phyloP scores from a whole-genome alignment of 192 early-diverging fungal genomes.

The Backusella psychrophila region DNA sequence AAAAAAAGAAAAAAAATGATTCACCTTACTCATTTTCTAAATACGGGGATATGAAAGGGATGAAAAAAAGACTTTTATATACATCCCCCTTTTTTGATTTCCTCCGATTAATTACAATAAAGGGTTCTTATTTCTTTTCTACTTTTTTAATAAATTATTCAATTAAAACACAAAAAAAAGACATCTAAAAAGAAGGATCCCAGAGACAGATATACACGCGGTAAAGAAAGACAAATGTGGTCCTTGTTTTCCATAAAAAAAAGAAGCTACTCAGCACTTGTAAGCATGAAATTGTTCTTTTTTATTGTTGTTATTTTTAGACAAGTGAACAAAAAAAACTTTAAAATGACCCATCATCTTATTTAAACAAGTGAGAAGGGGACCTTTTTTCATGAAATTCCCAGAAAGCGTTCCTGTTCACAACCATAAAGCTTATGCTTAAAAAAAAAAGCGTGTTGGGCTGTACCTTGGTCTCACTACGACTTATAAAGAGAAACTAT shows the following conservation, averaged over 20 bases:
- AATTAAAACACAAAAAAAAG: background rate
- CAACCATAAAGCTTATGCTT: too few relatives aligned
- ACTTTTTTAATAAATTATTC: background rate
- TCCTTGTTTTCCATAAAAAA: background rate
- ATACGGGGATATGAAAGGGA: background rate
- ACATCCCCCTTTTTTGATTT: too few relatives aligned
- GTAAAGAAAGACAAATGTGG: background rate
- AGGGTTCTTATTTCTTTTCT: too few relatives aligned
- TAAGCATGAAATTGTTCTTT: background rate
- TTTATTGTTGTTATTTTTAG: background rate
- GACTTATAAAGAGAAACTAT: background rate
- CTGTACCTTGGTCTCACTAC: background rate
- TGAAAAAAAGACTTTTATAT: background rate
- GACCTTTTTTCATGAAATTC: background rate
- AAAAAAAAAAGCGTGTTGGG: background rate
- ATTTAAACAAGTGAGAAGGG: background rate
- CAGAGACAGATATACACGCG: background rate
- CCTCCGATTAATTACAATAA: too few relatives aligned
- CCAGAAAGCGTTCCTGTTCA: too few relatives aligned
- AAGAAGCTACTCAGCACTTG: background rate
- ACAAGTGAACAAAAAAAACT: background rate
- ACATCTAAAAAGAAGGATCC: background rate
- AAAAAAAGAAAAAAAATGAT: background rate
- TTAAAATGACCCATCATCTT: background rate
- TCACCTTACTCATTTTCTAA: background rate